Base-by-base conservation (phyloP, 371 early-diverging fungal species). In the Mucor irregularis region DNA sequence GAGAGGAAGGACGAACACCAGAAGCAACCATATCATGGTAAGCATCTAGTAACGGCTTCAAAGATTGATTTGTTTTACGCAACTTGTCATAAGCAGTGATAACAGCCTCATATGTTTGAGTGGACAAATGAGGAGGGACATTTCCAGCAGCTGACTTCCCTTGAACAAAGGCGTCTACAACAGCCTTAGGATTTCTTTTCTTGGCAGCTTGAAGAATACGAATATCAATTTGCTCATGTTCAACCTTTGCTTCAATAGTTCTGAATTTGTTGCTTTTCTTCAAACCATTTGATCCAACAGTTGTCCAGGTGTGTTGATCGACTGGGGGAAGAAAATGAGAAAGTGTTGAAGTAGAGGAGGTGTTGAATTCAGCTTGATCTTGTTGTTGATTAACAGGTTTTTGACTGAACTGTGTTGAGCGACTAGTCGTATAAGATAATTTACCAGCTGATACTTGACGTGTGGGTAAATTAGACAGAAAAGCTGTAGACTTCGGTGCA, bases 71-170 rank as follows among this genome's bases (percentile, higher is more conserved):
- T 16, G 53, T 44, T 34, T 59, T 69, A 17, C 63, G 69, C 3
- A 78, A 31, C 11, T 54, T 42, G n/a, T 67, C 65, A 28, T 78
- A 72, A 2, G 82, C 74, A 39, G 70, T 67, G 16, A 82, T 56
- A 5, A 82, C 76, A 19, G 74, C 71, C 53, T 79, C 74, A 33
- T 82, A 82, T 0, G 78, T 78, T 29, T 75, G 62, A 0, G 66
- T 42, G 0, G 71, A 71, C 28, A 73, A 58, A 11, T 68, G 48
- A 14, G 43, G 49, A 10, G 56, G 33, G 5, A 22, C 25, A 26
- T 58, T 38, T 4, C 55, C 69, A 24, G 58, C 63, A 10, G 66
- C 35, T 10, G 52, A 48, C 26, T 63, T 59, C 14, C 64, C 63
- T 11, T 70, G 57, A 21, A 62, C 49, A 65, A 76, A 76, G 9